phyloP scores from a whole-genome alignment of 352 stramenopile genomes.

The Elongisporangium senticosum region DNA sequence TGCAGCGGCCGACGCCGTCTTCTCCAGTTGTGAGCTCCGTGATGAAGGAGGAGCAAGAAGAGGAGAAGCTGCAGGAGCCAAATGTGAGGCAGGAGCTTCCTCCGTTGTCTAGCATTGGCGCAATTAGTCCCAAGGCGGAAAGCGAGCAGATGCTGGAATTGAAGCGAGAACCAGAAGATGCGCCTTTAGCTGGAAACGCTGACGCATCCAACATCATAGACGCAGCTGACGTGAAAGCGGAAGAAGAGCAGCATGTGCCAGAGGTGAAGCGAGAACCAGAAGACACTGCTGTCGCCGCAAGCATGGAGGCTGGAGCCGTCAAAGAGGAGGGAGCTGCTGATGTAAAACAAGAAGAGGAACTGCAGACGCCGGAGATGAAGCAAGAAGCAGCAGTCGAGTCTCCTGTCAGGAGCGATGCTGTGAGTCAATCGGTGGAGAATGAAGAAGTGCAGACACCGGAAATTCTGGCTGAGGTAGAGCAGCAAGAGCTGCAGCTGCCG shows the following conservation, averaged over 20 bases:
- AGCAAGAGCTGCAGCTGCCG: slow-evolving; percentile 7
- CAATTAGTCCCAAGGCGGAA: neutral
- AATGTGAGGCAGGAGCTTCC: neutral
- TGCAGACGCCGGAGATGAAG: slow-evolving; percentile 6
- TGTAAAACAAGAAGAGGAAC: neutral
- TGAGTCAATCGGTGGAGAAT: neutral
- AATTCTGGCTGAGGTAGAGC: neutral
- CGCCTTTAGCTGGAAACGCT: neutral
- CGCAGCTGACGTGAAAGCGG: neutral
- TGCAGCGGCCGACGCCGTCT: neutral
- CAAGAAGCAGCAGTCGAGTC: neutral
- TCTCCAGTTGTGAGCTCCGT: neutral
- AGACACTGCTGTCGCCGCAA: neutral
- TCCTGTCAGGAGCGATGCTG: neutral
- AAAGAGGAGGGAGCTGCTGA: neutral
- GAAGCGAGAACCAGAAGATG: neutral
- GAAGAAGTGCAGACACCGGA: slow-evolving; percentile 14
- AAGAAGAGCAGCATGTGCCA: neutral
- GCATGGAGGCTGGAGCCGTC: neutral
- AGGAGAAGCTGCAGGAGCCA: neutral
- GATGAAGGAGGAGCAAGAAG: neutral
- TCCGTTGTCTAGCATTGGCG: neutral
- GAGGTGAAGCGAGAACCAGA: neutral
- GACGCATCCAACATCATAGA: neutral
- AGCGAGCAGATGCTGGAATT: neutral